phyloP scores from a whole-genome alignment of 805 yeast genomes.

The Barnettozyma sp. region DNA sequence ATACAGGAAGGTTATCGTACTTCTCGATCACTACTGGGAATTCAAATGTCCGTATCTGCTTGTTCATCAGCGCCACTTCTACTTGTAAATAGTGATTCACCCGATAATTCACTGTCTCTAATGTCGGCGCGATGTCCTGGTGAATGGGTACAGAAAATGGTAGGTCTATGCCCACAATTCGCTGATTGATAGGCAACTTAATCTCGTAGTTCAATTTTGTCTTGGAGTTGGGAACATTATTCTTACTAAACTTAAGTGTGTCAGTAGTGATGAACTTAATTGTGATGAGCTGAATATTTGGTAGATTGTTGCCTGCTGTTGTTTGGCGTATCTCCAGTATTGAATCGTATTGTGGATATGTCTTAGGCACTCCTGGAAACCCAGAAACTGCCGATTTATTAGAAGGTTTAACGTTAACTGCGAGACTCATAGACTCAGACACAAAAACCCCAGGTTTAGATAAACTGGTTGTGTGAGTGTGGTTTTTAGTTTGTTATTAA shows the following conservation, averaged over 20 bases:
- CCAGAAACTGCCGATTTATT: slow-evolving; percentile 51
- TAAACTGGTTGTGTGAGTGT: not conserved
- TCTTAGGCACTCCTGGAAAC: slow-evolving; percentile 62
- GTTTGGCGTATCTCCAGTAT: slow-evolving; percentile 47
- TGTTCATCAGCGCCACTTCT: slow-evolving; percentile 15
- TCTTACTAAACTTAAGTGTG: slow-evolving; percentile 36
- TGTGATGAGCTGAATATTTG: slow-evolving; percentile 41
- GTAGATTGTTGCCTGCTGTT: slow-evolving; percentile 34
- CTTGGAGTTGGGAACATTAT: slow-evolving; percentile 28
- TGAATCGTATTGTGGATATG: slow-evolving; percentile 53
- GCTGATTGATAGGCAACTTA: slow-evolving; percentile 32
- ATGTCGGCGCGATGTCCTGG: slow-evolving; percentile 46
- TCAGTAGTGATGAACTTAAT: slow-evolving; percentile 45
- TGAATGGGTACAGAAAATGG: slow-evolving; percentile 54
- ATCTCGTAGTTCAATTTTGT: slow-evolving; percentile 27
- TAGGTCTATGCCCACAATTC: slow-evolving; percentile 47
- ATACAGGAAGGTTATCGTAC: slow-evolving; percentile 51
- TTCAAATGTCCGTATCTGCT: slow-evolving; percentile 15
- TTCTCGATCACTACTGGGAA: slow-evolving; percentile 50
- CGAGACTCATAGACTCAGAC: slow-evolving; percentile 10
- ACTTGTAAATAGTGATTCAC: slow-evolving; percentile 42
- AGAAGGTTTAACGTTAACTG: slow-evolving; percentile 39
- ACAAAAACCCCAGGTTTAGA: not conserved
- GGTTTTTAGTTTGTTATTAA: not conserved
- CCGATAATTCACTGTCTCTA: slow-evolving; percentile 37